Conservation (phyloP, 176 grass and related monocot species). For the Chloris gayana region DNA sequence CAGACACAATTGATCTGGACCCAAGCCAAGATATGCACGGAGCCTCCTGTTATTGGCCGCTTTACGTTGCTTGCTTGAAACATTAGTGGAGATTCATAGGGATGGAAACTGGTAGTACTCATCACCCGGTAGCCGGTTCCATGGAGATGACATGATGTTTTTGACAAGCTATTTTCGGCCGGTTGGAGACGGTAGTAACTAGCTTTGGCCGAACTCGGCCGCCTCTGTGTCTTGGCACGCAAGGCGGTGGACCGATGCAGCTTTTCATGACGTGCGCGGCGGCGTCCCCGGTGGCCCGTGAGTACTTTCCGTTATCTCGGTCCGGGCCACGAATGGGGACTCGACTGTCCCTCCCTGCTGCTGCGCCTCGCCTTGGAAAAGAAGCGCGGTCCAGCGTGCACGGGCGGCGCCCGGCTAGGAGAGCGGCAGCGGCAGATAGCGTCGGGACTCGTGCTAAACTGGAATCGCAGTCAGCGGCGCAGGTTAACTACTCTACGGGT, state of each 20-base stretch:
- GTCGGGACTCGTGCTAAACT: conserved; percentile 11
- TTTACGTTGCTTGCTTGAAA: too few species aligned
- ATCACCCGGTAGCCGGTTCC: background rate
- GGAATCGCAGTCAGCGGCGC: too few species aligned
- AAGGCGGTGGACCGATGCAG: background rate
- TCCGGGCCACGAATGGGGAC: conserved; percentile 23
- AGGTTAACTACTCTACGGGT: too few species aligned
- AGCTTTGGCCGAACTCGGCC: background rate
- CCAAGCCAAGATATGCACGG: too few species aligned
- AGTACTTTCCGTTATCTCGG: conserved; percentile 41
- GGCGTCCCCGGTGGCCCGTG: background rate
- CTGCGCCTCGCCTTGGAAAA: conserved; percentile 44
- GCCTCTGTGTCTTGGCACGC: background rate
- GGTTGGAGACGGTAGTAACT: too few species aligned
- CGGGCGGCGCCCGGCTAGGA: background rate
- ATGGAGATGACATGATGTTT: background rate
- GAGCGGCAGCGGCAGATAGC: conserved; percentile 9
- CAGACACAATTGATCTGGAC: too few species aligned
- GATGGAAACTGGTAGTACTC: too few species aligned
- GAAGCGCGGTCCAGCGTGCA: conserved; percentile 21
- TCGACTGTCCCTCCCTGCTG: background rate
- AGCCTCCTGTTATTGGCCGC: too few species aligned
- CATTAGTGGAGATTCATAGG: too few species aligned
- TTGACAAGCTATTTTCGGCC: background rate
- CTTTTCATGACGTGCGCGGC: background rate